Base-by-base conservation (phyloP, 768 basidiomycete species). In the Pilatotrama ljubarskyi region DNA sequence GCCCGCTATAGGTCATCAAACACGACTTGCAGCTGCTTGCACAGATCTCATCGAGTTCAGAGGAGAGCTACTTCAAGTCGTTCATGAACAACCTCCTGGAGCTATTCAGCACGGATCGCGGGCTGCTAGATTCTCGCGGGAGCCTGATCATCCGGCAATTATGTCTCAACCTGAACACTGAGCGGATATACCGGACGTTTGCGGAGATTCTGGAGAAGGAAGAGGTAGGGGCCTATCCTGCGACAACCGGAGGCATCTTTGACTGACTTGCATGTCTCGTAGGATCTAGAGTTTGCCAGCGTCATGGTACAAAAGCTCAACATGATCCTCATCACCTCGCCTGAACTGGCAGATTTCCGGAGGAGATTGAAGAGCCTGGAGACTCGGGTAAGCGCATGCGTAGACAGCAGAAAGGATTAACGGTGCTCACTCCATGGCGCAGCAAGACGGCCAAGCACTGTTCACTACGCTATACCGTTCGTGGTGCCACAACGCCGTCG, bases 401-500 rank as follows among this genome's bases (percentile, higher is more conserved):
- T 26, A 22, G 41, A 22, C 10, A 40, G 29, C 44, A 17, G 43
- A 48, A 22, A 43, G 15, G 26, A 1, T 6, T 25, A 10, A 17
- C 41, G 17, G 13, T 5, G 26, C 51, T 41, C 18, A 56, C 41
- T 14, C 22, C 9, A 50, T n/a, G 51, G 35, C 35, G 29, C 59
- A 88, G 86, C 88, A 96, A 91, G 97, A 99, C 65, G 95, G 96
- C 2, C 97, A 98, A 75, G 91, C 91, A 15, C 73, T 99, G 20
- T 99, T 98, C 72, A 92, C 91, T 11, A 92, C 90, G 0, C 77
- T 99, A 3, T 99, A 99, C 68, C 83, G 93, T 18, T 98, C 95
- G 18, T 99, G 97, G 97, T 98, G 95, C 71, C 97, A 99, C 67
- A 98, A 98, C 69, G 91, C 96, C 1, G 95, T 98, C 42, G 90